A percentile compares a stretch with the other conserved stretches of the same genome.
Conservation (phyloP, 495 filamentous ascomycete genomes). For the Penicillium roqueforti region DNA sequence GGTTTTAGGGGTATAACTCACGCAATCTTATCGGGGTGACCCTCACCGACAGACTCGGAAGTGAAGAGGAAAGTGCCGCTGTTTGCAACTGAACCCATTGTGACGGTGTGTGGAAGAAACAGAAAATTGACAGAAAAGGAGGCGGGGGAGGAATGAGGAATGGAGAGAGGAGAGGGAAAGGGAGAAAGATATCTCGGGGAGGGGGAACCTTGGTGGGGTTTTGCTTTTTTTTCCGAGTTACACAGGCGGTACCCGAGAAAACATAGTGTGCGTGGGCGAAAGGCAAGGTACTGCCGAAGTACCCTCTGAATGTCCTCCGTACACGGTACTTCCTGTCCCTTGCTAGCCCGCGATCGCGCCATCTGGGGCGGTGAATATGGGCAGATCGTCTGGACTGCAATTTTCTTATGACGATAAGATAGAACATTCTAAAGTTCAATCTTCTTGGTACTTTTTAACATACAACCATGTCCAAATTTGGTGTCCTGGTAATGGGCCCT, state of each 20-base stretch:
- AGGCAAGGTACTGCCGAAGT: conserved; percentile 18
- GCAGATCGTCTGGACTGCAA: conserved; percentile 15
- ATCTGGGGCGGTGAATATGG: conserved; percentile 22
- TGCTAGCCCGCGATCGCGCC: conserved; percentile 22
- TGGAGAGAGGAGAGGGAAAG: conserved; percentile 11
- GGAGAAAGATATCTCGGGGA: conserved; percentile 12
- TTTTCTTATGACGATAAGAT: conserved; percentile 19
- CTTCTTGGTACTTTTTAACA: neutral
- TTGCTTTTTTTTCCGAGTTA: conserved; percentile 20
- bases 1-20: conserved; percentile 34
- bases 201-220: conserved; percentile 29
- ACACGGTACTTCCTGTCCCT: conserved; percentile 4
- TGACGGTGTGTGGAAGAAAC: conserved; percentile 32
- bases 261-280: conserved; percentile 10
- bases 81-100: conserved; percentile 58
- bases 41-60: conserved; percentile 97
- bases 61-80: conserved; percentile 93
- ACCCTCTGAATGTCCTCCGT: neutral
- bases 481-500: conserved; percentile 90
- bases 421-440: neutral
- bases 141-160: conserved; percentile 7
- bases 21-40: conserved; percentile 97
- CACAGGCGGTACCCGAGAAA: conserved; percentile 11
- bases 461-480: conserved; percentile 80
- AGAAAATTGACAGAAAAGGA: conserved; percentile 13